Evolutionary conservation across 2,329 filamentous ascomycete species (phyloP).

Genomic region (Sclerotinia subarctica): DNA sequence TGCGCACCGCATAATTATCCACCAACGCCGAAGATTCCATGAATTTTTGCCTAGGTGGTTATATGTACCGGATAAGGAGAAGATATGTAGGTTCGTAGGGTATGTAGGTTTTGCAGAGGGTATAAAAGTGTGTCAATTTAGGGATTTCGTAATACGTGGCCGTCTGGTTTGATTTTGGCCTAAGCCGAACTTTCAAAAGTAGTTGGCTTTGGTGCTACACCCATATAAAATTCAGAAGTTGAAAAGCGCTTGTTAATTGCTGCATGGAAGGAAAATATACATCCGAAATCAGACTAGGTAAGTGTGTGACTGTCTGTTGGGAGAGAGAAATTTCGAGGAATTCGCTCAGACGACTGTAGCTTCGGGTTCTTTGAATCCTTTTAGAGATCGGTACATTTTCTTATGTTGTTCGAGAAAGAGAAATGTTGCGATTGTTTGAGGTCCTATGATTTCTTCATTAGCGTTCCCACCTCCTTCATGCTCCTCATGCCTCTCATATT

Average conservation of each 20-base stretch:
- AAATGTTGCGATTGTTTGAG: constrained; percentile 85
- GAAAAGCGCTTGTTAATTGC: not conserved
- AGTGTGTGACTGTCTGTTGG: not conserved
- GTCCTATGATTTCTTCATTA: constrained; percentile 42
- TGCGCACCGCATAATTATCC: not conserved
- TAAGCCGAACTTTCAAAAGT: not conserved
- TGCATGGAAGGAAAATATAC: not conserved
- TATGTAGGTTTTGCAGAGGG: not conserved
- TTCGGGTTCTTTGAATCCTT: constrained; percentile 33
- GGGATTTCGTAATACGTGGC: not conserved
- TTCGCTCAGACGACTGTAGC: constrained; percentile 16
- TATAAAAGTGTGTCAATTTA: not conserved
- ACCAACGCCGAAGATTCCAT: constrained; percentile 1
- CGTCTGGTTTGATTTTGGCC: not conserved
- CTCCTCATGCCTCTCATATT: not conserved
- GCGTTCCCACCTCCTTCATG: not conserved
- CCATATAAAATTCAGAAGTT: not conserved
- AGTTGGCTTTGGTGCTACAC: not conserved
- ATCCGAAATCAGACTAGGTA: not conserved
- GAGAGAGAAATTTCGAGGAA: not conserved
- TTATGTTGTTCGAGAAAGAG: constrained; percentile 85
- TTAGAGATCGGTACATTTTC: constrained; percentile 64
- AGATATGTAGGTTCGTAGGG: not conserved
- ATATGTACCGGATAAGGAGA: not conserved
- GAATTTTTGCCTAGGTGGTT: not conserved